Evolutionary conservation across 2,329 filamentous ascomycete genomes (phyloP).

Genomic region (Fusarium sp.): DNA sequence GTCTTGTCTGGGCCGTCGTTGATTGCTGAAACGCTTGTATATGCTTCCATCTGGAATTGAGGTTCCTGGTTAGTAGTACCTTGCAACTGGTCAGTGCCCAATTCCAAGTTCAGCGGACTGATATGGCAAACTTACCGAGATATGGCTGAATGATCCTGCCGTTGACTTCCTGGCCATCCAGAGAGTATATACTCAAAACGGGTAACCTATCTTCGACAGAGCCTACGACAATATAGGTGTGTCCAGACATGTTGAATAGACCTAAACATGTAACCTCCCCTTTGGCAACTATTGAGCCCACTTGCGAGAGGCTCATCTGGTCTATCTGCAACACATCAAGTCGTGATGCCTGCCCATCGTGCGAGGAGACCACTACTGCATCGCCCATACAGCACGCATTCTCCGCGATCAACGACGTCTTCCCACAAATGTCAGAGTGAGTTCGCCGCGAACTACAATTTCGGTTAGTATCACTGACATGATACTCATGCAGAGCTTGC

Average conservation of each 20-base stretch:
- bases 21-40: conserved; percentile 59
- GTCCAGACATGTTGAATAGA: conserved; percentile 45
- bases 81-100: conserved; percentile 17
- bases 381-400: conserved; percentile 56
- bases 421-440: conserved; percentile 49
- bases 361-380: conserved; percentile 57
- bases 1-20: conserved; percentile 43
- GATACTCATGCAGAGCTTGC: neutral
- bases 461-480: conserved; percentile 27
- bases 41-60: conserved; percentile 50
- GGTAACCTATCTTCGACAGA: conserved; percentile 49
- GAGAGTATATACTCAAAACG: conserved; percentile 49
- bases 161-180: conserved; percentile 41
- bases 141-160: conserved; percentile 19
- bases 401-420: conserved; percentile 48
- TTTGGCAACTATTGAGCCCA: conserved; percentile 50
- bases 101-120: neutral
- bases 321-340: conserved; percentile 56
- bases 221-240: conserved; percentile 50
- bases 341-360: conserved; percentile 51
- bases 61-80: neutral
- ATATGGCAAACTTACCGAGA: conserved; percentile 24
- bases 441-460: conserved; percentile 45
- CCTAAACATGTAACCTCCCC: conserved; percentile 64
- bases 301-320: conserved; percentile 45